phyloP scores from a whole-genome alignment of 441 rosid species.

The Jatropha multifida region DNA sequence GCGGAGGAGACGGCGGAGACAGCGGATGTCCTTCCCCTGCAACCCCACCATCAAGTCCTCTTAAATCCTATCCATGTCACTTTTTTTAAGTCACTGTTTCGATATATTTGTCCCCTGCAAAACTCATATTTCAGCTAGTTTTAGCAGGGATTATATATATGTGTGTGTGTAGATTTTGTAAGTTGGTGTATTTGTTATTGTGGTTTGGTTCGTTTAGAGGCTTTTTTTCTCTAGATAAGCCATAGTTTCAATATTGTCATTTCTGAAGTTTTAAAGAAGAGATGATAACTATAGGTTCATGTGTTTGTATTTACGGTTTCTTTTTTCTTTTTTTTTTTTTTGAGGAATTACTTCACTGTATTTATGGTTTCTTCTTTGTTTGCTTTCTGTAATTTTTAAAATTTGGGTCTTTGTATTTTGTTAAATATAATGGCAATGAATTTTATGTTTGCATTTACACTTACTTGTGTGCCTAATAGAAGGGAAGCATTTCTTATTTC shows the following conservation, averaged over 20 bases:
- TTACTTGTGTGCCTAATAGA: not conserved
- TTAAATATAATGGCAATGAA: not conserved
- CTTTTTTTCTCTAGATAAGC: not conserved
- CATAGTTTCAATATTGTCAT: not conserved
- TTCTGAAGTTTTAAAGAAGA: conserved; percentile 4
- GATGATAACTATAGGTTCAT: not conserved
- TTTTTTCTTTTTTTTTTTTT: no score
- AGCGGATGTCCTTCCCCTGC: not conserved
- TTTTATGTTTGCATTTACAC: conserved; percentile 1
- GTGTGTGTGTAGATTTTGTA: not conserved
- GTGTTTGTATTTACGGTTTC: no score
- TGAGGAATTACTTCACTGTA: no score
- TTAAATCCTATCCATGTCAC: not conserved
- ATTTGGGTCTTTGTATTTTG: no score
- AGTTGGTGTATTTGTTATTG: not conserved
- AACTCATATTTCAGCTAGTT: conserved; percentile 16
- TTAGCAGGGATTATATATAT: not conserved
- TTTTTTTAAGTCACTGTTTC: no score
- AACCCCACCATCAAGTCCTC: conserved; percentile 5
- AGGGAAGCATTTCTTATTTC: not conserved
- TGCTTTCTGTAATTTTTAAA: no score
- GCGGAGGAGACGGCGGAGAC: not conserved
- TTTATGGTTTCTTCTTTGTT: no score
- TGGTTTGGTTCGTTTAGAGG: not conserved
- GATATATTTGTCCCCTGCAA: not conserved